Base-by-base conservation (phyloP, 306 rosid genomes). In the Castanea mollissima region DNA sequence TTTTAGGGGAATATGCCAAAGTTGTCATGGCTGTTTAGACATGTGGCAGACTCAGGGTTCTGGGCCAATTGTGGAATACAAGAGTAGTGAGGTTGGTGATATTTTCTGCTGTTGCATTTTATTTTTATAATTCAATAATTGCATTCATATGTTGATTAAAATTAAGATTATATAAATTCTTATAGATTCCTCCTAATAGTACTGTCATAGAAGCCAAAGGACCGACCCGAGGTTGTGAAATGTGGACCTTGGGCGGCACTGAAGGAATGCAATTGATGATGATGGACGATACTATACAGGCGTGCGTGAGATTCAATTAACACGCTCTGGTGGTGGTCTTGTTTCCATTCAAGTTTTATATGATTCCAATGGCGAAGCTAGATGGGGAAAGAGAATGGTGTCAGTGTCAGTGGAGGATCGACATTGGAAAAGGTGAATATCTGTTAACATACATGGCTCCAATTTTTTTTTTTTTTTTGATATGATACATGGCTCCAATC, bases 231-330 rank as follows among this genome's bases (percentile, higher is more conserved):
- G 49, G 49, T 41, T 41, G 89, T 85, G 14, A 85, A 89, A 75
- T 87, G 85, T 75, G 97, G 97, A 12, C 96, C 98, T 19, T 92
- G 94, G 93, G 98, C 75, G 97, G 98, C 21, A 27, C 52, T 4
- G 90, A 94, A 23, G 98, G 97, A 41, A 55, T 73, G 59, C 19
- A 73, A 20, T 92, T 94, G n/a, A n/a, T 55, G 94, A 94, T 77
- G 98, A 94, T 59, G 97, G 98, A 83, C 1, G 0, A 83, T 46
- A 73, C 23, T 88, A 76, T 64, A 73, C 86, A 16, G 98, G 97
- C 68, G 59, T 92, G 18, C 81, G 87, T 63, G 94, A 94, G 78
- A 92, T 94, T 41, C 88, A 82, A 73, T 41, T 94, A 76, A 89
- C 97, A 0, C 88, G 92, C 55, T 87, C 87, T 58, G 77, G 2